Percentiles rank a stretch among this genome's conserved stretches.
Conservation (phyloP, 1,284 basidiomycete species). For the Cryptococcus sp. region DNA sequence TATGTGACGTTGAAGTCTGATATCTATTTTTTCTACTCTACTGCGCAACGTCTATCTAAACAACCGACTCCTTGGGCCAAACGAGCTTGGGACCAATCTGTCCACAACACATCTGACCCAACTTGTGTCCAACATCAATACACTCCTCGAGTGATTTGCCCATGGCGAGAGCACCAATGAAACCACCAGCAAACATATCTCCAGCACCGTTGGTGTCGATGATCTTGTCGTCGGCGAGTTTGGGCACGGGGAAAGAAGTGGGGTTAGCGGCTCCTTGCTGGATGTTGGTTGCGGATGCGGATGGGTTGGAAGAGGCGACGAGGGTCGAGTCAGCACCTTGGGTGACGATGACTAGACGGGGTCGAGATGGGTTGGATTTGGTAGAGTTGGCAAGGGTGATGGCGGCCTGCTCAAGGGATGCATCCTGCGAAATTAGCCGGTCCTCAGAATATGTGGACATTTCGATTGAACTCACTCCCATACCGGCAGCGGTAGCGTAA, state of each 20-base stretch:
- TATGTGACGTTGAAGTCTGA: too few relatives aligned
- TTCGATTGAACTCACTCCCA: constrained; percentile 42
- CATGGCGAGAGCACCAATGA: constrained; percentile 77
- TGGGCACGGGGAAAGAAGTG: constrained; percentile 60
- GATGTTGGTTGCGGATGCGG: constrained; percentile 50
- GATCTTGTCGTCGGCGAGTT: constrained; percentile 66
- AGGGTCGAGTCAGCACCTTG: constrained; percentile 80
- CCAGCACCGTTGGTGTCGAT: constrained; percentile 99
- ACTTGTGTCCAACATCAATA: constrained; percentile 80
- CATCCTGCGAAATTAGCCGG: constrained; percentile 41
- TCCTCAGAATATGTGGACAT: neutral
- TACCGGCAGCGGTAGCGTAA: constrained; percentile 66
- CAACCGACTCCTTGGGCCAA: constrained; percentile 39
- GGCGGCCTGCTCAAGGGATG: constrained; percentile 66
- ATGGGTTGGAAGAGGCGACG: constrained; percentile 63
- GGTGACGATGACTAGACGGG: constrained; percentile 86
- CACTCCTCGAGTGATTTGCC: constrained; percentile 77
- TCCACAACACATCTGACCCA: constrained; percentile 84
- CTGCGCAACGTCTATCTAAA: too few relatives aligned
- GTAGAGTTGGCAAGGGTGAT: constrained; percentile 64
- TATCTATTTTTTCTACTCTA: too few relatives aligned
- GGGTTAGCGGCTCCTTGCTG: constrained; percentile 44
- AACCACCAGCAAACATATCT: constrained; percentile 97
- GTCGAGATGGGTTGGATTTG: constrained; percentile 62
- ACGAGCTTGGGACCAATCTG: constrained; percentile 57